Evolutionary conservation across 2,329 filamentous ascomycete genomes (phyloP).

Genomic region (Bipolaris sorokiniana): DNA sequence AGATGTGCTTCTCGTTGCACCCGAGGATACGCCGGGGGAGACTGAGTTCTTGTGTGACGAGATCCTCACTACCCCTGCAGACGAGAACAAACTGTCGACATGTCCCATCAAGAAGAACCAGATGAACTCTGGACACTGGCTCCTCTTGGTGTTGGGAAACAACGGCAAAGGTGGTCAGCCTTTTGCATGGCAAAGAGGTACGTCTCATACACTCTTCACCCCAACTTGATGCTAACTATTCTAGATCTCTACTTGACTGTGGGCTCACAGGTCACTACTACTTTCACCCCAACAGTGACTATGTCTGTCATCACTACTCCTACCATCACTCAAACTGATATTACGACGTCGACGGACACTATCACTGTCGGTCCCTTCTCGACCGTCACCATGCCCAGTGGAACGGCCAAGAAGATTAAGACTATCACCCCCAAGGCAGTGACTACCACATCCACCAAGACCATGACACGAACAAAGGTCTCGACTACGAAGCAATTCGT

Average conservation of each 20-base stretch:
- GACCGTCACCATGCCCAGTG: constrained; percentile 42
- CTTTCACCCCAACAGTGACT: constrained; percentile 43
- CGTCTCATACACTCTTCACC: constrained; percentile 26
- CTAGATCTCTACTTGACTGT: constrained; percentile 43
- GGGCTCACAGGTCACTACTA: constrained; percentile 42
- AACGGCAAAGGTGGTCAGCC: constrained; percentile 52
- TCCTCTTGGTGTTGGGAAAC: constrained; percentile 54
- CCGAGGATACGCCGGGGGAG: constrained; percentile 42
- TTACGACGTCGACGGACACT: constrained; percentile 32
- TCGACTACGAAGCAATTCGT: constrained; percentile 34
- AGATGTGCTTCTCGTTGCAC: constrained; percentile 51
- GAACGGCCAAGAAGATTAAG: constrained; percentile 41
- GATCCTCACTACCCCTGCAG: constrained; percentile 50
- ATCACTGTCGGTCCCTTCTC: constrained; percentile 36
- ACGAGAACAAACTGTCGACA: constrained; percentile 49
- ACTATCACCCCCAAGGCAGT: constrained; percentile 41
- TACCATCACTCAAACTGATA: constrained; percentile 29
- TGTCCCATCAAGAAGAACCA: constrained; percentile 53
- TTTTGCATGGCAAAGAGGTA: constrained; percentile 55
- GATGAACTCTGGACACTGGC: constrained; percentile 54
- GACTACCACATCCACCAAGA: constrained; percentile 33
- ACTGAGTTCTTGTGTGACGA: constrained; percentile 52
- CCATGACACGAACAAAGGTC: constrained; percentile 36
- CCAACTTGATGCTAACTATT: constrained; percentile 4
- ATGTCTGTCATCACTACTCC: constrained; percentile 41